Conservation (phyloP, 257 asterid genomes). For the Penstemon barbatus region DNA sequence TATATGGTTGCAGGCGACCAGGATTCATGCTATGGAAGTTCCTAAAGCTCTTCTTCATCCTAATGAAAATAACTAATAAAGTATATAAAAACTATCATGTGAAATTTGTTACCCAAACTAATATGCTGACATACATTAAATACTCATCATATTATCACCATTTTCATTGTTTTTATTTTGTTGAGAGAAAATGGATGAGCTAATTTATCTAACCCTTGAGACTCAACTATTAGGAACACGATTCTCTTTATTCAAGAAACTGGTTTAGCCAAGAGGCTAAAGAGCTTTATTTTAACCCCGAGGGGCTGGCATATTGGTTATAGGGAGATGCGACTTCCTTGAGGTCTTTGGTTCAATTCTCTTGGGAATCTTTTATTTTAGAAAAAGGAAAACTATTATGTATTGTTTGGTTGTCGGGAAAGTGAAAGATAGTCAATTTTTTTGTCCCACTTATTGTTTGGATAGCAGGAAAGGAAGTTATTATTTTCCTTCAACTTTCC, state of each 20-base stretch:
- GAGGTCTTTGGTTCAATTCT: too few species aligned
- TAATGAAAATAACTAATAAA: not conserved
- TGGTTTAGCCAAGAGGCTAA: too few species aligned
- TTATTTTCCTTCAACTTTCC: too few species aligned
- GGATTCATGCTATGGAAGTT: not conserved
- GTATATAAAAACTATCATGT: not conserved
- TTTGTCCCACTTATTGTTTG: too few species aligned
- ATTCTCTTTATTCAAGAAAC: not conserved
- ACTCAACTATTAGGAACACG: not conserved
- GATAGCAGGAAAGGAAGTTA: too few species aligned
- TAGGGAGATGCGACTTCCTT: too few species aligned
- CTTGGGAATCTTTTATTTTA: too few species aligned
- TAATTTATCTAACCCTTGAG: not conserved
- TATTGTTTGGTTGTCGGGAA: too few species aligned
- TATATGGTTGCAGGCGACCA: not conserved
- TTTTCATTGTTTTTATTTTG: not conserved
- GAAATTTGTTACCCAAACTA: not conserved
- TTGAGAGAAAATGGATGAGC: not conserved
- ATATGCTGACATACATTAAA: slow-evolving; percentile 4
- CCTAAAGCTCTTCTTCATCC: slow-evolving; percentile 1
- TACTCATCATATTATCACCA: not conserved
- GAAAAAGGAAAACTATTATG: too few species aligned
- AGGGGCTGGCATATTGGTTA: too few species aligned
- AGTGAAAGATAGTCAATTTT: too few species aligned
- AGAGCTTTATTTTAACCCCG: too few species aligned